These are phyloP conservation scores for Lodderomyces parapsilosis DNA, from an alignment of 1,139 yeast species.

Conservation along the genomic window DNA sequence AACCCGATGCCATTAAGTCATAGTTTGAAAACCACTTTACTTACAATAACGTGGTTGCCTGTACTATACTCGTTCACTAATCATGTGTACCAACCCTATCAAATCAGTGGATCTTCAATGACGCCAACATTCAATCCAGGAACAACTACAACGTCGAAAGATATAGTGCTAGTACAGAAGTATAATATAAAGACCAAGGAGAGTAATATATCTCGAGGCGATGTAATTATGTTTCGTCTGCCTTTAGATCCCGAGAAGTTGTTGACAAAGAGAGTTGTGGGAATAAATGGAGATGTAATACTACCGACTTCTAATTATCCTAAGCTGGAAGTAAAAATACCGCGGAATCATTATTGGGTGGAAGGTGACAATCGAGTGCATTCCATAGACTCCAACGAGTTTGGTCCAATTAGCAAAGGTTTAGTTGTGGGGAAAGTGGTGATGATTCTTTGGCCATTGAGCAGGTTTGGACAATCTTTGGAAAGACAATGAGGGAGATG, in stretches of 20 bases:
- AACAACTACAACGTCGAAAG: constrained; percentile 48
- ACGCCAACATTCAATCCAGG: constrained; percentile 84
- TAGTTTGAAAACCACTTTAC: constrained; percentile 24
- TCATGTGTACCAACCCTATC: constrained; percentile 71
- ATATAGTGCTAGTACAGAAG: constrained; percentile 72
- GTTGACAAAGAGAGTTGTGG: constrained; percentile 76
- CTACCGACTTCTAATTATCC: constrained; percentile 64
- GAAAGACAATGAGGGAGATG: constrained; percentile 1
- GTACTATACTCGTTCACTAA: constrained; percentile 69
- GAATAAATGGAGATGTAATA: constrained; percentile 67
- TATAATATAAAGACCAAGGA: constrained; percentile 48
- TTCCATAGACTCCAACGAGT: constrained; percentile 77
- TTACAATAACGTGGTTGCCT: constrained; percentile 68
- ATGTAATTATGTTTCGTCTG: constrained; percentile 73
- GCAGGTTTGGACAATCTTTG: constrained; percentile 46
- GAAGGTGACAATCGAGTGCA: constrained; percentile 90
- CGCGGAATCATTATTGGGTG: constrained; percentile 86
- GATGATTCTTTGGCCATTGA: constrained; percentile 64
- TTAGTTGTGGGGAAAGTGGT: constrained; percentile 73
- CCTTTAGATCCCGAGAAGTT: constrained; percentile 75
- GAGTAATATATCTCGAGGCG: constrained; percentile 54
- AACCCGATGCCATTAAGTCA: constrained; percentile 10
- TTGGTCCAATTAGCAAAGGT: constrained; percentile 84
- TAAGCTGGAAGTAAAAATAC: constrained; percentile 56
- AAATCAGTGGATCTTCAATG: constrained; percentile 86